Conservation (phyloP, 225 moss, liverwort and hornwort genomes). For the Marchantia polymorpha region DNA sequence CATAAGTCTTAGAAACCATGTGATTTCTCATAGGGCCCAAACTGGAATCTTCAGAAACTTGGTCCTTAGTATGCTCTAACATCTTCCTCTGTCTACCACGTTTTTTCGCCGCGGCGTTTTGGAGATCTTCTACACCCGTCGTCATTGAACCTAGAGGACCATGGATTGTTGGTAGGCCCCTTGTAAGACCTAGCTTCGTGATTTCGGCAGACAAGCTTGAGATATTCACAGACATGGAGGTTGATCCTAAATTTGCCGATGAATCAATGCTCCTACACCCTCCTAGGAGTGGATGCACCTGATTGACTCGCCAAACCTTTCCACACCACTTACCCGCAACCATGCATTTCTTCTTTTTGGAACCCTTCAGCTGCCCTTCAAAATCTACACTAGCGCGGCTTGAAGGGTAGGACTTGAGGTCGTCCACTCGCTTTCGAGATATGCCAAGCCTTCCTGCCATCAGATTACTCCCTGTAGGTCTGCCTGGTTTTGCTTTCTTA, state of each 20-base stretch:
- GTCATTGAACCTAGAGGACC: slow-evolving; percentile 7
- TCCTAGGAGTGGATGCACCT: slow-evolving; percentile 77
- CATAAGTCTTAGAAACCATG: not conserved
- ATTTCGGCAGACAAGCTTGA: slow-evolving; percentile 35
- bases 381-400: slow-evolving; percentile 15
- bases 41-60: slow-evolving; percentile 20
- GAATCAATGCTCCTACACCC: slow-evolving; percentile 53
- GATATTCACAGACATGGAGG: slow-evolving; percentile 35
- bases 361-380: slow-evolving; percentile 24
- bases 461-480: slow-evolving; percentile 18
- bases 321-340: slow-evolving; percentile 83
- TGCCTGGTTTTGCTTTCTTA: slow-evolving; percentile 28
- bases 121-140: slow-evolving; percentile 27
- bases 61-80: slow-evolving; percentile 7
- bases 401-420: slow-evolving; percentile 3
- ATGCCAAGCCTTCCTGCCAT: slow-evolving; percentile 40
- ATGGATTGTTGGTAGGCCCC: slow-evolving; percentile 12
- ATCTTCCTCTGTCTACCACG: slow-evolving; percentile 34
- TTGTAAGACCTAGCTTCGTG: slow-evolving; percentile 21
- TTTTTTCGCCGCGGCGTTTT: slow-evolving; percentile 19
- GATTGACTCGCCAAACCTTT: slow-evolving; percentile 76
- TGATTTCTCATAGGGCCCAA: slow-evolving; percentile 11
- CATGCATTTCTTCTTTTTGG: slow-evolving; percentile 65
- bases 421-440: slow-evolving; percentile 24
- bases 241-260: slow-evolving; percentile 50